Conservation (phyloP, 805 yeast species). For the Metschnikowia peoriensis region DNA sequence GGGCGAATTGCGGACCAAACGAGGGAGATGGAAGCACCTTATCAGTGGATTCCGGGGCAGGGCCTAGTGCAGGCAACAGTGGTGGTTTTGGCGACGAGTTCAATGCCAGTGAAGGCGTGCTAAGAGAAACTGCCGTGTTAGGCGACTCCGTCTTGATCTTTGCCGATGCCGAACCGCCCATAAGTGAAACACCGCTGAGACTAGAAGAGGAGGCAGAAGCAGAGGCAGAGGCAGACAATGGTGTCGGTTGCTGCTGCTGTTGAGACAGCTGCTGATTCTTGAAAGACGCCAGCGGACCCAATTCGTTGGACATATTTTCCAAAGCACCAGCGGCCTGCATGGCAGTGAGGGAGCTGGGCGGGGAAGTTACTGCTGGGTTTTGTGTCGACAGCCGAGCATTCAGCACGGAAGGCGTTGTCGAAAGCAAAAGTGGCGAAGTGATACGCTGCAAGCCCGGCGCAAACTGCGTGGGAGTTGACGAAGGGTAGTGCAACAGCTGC, state of each 20-base stretch:
- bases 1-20: slow-evolving; percentile 45
- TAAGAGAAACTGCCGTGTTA: slow-evolving; percentile 14
- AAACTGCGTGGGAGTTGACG: slow-evolving; percentile 68
- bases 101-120: slow-evolving; percentile 40
- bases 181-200: slow-evolving; percentile 31
- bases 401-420: slow-evolving; percentile 47
- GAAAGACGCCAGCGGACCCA: slow-evolving; percentile 45
- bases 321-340: slow-evolving; percentile 45
- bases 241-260: neutral
- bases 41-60: slow-evolving; percentile 4
- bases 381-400: slow-evolving; percentile 27
- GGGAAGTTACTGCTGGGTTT: slow-evolving; percentile 10
- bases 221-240: neutral
- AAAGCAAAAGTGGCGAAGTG: slow-evolving; percentile 61
- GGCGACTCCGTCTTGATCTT: slow-evolving; percentile 7
- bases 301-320: slow-evolving; percentile 43
- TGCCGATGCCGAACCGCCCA: slow-evolving; percentile 19
- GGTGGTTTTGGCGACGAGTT: slow-evolving; percentile 26
- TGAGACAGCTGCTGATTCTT: slow-evolving; percentile 21
- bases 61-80: slow-evolving; percentile 33
- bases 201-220: slow-evolving; percentile 1
- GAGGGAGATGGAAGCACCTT: slow-evolving; percentile 39
- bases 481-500: slow-evolving; percentile 63
- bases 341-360: slow-evolving; percentile 19
- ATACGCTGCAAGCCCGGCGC: slow-evolving; percentile 62